Evolutionary conservation across 2,329 filamentous ascomycete genomes (phyloP), one percentile per base, ranked within the genome.

Genomic region (Bipolaris cookei): DNA sequence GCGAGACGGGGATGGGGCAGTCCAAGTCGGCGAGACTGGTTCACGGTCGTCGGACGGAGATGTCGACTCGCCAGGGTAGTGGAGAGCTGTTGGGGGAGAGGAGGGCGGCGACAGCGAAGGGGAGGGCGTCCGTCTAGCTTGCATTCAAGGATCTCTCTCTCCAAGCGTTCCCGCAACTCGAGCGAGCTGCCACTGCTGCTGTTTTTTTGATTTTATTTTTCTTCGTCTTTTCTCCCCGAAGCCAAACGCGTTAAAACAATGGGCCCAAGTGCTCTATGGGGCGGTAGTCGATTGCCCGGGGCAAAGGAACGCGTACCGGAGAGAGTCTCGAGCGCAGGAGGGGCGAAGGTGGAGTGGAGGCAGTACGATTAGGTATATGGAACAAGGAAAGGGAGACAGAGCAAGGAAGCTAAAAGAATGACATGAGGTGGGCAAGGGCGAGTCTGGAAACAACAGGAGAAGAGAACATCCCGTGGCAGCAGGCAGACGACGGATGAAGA

Each of bases 1-100:
- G 59, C 72, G 70, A 50, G 76, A 76, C 14, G 76, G 76, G 6
- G 76, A 78, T 42, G 72, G 72, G 45, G 74, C 72, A 43, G 73
- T 75, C 74, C 74, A 77, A 47, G 73, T 69, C 48, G 74, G 72
- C 28, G 73, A 76, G 38, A 63, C 61, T 55, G 60, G 64, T 59
- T 63, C 64, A 48, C 60, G 64, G 56, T 66, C 67, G 61, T 66
- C 59, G 37, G 65, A 35, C 23, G 54, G 62, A 54, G 60, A 66
- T 54, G 59, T 49, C 37, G 64, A 61, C 64, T 71, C 64, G 57
- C 64, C 64, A 39, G 63, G 60, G 44, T 62, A 59, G 60, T 61
- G 66, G 49, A 66, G 58, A 54, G 66, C 71, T 64, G 69, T 66
- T 61, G 69, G 71, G 43, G 75, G 74, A 56, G 76, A 76, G 49